These are phyloP conservation scores for Beauveria varroae DNA, from an alignment of 2,329 filamentous ascomycete genomes.

Conservation along the genomic window DNA sequence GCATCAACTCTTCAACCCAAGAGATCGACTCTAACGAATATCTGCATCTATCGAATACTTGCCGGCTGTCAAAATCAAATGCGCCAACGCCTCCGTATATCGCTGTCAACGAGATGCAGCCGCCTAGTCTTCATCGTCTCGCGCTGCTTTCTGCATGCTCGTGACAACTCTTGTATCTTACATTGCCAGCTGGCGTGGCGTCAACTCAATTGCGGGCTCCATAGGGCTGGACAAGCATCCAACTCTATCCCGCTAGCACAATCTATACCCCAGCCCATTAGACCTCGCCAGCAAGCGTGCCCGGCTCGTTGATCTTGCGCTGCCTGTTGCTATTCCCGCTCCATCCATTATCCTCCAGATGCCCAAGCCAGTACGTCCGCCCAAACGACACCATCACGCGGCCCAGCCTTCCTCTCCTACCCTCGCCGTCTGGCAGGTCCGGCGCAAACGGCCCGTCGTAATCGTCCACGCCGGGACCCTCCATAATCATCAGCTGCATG, in stretches of 20 bases:
- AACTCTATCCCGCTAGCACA: background rate
- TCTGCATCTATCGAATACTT: background rate
- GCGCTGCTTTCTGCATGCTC: background rate
- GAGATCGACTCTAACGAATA: background rate
- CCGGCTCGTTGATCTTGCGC: constrained; percentile 44
- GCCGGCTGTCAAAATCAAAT: background rate
- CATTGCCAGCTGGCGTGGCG: background rate
- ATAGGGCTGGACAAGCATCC: too few species aligned
- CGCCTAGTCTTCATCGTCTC: background rate
- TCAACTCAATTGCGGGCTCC: background rate
- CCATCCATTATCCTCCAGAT: constrained; percentile 61
- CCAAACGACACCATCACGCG: constrained; percentile 68
- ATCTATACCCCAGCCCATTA: constrained; percentile 8
- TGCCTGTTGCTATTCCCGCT: constrained; percentile 46
- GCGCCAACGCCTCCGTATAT: background rate
- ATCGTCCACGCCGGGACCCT: constrained; percentile 37
- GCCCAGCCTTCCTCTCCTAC: constrained; percentile 73
- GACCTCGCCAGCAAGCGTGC: constrained; percentile 27
- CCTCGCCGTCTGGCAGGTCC: constrained; percentile 65
- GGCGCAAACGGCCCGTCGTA: constrained; percentile 60
- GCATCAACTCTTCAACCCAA: background rate
- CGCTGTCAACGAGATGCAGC: background rate
- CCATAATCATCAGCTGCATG: constrained; percentile 39
- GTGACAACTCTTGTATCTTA: background rate
- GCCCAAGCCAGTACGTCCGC: constrained; percentile 74